Conservation (phyloP, 495 filamentous ascomycete genomes). For the Neurospora pannonica region DNA sequence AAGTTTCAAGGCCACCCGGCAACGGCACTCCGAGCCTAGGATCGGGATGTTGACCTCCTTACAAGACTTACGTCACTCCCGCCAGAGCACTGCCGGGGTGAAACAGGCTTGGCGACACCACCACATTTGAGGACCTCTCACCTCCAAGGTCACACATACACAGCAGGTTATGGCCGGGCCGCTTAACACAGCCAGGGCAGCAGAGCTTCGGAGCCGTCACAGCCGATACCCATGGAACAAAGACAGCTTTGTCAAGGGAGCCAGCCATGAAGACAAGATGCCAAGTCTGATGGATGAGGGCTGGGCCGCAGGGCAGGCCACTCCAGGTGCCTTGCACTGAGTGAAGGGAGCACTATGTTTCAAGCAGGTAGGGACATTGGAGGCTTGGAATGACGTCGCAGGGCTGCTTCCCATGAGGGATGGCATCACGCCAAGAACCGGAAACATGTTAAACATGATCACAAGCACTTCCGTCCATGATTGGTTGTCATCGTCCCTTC, state of each 20-base stretch:
- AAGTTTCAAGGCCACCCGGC: not conserved
- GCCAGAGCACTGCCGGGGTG: not conserved
- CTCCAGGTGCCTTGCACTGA: not conserved
- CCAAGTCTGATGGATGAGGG: not conserved
- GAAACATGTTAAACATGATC: not conserved
- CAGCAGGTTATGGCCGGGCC: not conserved
- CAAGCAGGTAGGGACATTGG: not conserved
- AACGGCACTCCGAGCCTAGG: not conserved
- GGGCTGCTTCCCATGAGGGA: not conserved
- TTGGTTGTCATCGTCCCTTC: not conserved
- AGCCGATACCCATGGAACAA: not conserved
- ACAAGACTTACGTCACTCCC: not conserved
- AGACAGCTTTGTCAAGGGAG: not conserved
- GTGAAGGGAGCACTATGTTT: not conserved
- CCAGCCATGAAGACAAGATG: not conserved
- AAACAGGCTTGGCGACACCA: not conserved
- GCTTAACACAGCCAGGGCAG: not conserved
- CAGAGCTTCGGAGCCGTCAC: not conserved
- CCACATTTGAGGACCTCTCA: not conserved
- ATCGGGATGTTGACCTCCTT: not conserved
- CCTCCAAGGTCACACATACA: not conserved
- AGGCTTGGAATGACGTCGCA: not conserved
- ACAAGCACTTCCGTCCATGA: not conserved
- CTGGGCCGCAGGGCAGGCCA: not conserved
- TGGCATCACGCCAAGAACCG: not conserved